These are phyloP conservation scores for Jaltomata sinuosa DNA, from an alignment of 257 asterid species.

Conservation along the genomic window DNA sequence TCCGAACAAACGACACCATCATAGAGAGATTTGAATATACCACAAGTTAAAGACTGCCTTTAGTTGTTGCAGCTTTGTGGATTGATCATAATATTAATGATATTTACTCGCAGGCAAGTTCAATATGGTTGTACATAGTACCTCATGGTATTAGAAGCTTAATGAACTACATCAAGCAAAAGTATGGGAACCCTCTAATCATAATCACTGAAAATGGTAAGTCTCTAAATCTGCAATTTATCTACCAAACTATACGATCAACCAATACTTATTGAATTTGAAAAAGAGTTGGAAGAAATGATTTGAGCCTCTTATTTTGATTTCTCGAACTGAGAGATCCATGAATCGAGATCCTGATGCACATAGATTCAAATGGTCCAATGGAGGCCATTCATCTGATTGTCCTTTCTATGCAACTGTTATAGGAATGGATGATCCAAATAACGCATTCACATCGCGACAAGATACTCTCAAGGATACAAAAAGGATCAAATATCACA, in stretches of 20 bases:
- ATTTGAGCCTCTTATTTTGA: not conserved
- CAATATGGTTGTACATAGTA: constrained; percentile 81
- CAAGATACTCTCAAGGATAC: constrained; percentile 50
- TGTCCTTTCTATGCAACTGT: not conserved
- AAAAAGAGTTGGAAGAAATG: not conserved
- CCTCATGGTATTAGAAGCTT: constrained; percentile 71
- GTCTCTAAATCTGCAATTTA: not conserved
- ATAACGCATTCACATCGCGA: constrained; percentile 1
- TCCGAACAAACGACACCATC: not conserved
- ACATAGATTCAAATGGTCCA: no score
- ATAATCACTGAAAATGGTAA: constrained; percentile 85
- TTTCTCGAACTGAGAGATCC: not conserved
- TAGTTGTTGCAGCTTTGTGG: not conserved
- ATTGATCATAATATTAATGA: not conserved
- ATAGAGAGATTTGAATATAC: not conserved
- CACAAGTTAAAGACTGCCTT: not conserved
- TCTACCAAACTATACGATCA: not conserved
- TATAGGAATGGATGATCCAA: constrained; percentile 79
- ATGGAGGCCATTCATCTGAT: no score
- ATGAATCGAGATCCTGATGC: no score
- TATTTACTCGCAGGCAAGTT: constrained; percentile 45
- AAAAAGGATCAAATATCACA: constrained; percentile 70
- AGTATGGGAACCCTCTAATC: constrained; percentile 61
- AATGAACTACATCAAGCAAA: constrained; percentile 65
- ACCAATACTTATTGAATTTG: not conserved